Base-by-base conservation (phyloP, 441 rosid genomes). In the Geranium incanum region DNA sequence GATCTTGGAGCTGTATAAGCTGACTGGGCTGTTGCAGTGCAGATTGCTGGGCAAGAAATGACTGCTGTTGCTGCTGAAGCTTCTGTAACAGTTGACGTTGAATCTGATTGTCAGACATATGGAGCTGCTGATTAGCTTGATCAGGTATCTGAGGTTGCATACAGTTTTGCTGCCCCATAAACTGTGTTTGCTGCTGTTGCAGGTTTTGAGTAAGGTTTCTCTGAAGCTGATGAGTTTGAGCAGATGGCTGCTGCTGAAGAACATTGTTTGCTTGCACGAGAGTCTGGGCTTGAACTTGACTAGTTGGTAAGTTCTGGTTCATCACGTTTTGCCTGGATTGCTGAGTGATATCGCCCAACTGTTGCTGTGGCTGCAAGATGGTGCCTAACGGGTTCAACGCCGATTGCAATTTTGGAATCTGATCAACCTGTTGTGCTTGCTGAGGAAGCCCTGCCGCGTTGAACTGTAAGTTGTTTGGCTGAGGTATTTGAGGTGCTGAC, bases 41-140 rank as follows among this genome's bases (percentile, higher is more conserved):
- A 43, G 87, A 77, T 74, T 85, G 87, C 68, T 85, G 88, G 0
- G 81, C 76, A 73, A 83, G 71, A 78, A 81, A 55, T 6, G 81
- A 76, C 70, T 85, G 87, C 33, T 84, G 87, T 73, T 84, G 89
- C 74, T 86, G 88, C 67, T 87, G 89, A 79, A 82, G 83, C 77
- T 84, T 82, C 81, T 87, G 91, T 72, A 87, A 66, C 45, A 84
- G 73, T 66, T 84, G 88, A 73, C 81, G 75, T 76, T 81, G 90
- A 75, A 83, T 69, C 72, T 85, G 87, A 72, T 72, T 85, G 69
- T 87, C 85, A 64, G 91, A 23, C 75, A 83, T 72, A 64, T 80
- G 88, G 63, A 78, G 64, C 48, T 80, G 85, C 67, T 78, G 86
- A 76, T 69, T 83, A 16, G 76, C 66, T 68, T 76, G 90, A 79